Conservation (phyloP, 768 basidiomycete species). For the Lanmaoa pseudosensibilis region DNA sequence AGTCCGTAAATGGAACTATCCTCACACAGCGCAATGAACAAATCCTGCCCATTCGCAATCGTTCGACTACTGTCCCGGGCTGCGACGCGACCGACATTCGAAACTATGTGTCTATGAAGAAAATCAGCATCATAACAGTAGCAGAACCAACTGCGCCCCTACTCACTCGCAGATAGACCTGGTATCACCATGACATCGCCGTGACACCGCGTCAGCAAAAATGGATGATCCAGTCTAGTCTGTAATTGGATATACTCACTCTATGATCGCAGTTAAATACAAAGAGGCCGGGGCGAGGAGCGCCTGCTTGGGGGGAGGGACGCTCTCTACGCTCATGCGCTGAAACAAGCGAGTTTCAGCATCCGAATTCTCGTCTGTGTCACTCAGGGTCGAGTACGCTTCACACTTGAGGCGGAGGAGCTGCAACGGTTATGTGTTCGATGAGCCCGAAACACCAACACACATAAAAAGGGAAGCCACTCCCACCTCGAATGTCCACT, state of each 20-base stretch:
- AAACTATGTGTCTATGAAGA: constrained; percentile 68
- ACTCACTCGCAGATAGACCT: constrained; percentile 86
- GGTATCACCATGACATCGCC: constrained; percentile 18
- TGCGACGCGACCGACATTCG: constrained; percentile 81
- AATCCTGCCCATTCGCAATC: constrained; percentile 72
- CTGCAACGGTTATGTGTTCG: constrained; percentile 35
- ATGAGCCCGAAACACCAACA: constrained; percentile 12
- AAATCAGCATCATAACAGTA: constrained; percentile 3
- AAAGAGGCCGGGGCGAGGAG: constrained; percentile 80
- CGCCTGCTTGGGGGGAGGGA: constrained; percentile 50
- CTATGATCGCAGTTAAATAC: constrained; percentile 89
- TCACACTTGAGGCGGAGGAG: constrained; percentile 84
- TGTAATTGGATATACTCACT: constrained; percentile 56
- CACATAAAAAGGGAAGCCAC: background rate
- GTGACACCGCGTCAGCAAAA: constrained; percentile 29
- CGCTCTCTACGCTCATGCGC: constrained; percentile 53
- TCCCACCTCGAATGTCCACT: constrained; percentile 73
- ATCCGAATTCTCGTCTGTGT: constrained; percentile 71
- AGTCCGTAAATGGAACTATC: constrained; percentile 83
- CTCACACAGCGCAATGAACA: constrained; percentile 88
- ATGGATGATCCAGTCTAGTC: constrained; percentile 15
- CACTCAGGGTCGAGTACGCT: constrained; percentile 83
- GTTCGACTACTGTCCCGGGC: constrained; percentile 83
- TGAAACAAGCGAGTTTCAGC: constrained; percentile 65
- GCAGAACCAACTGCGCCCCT: constrained; percentile 30